Base-by-base conservation (phyloP, 257 asterid species). In the Craterostigma plantagineum region DNA sequence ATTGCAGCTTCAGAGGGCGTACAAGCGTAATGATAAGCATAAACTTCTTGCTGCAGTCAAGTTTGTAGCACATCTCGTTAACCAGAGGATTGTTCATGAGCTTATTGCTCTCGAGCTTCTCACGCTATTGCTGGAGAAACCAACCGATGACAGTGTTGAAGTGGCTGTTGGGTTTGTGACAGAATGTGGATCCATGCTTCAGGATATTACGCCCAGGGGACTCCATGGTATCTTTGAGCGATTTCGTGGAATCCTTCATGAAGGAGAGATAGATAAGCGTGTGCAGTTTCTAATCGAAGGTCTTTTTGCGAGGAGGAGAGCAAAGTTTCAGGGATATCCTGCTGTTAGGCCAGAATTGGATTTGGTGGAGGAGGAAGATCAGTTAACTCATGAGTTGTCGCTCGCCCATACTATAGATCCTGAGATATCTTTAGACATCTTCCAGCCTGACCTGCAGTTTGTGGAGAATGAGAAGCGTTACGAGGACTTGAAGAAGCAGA, bases 341-440 rank as follows among this genome's bases (percentile, higher is more conserved):
- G 98, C 93, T 33, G 79, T 82, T 50, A 80, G 92, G 11, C 81
- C 95, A 14, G 95, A 82, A 35, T 53, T 87, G 57, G 98, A 87
- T 65, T 72, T 87, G 14, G 98, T 82, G 51, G 98, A 87, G 57
- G 77, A 67, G 63, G 95, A 82, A 61, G 98, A 87, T 65, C 98
- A 87, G 40, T 45, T 87, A 50, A 87, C 95, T 11, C 98, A 87
- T 46, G 92, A 82, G 63, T 61, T 79, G 38, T 82, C 93, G 27
- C 93, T 87, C 48, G 51, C 60, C 27, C 95, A 79, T 43, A 68
- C 76, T 45, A 68, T 73, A 39, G 82, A 90, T 64, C 67, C 81
- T n/a, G 95, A 90, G 57, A 56, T 56, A 46, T 42, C 85, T 43
- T 54, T 82, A 63, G 93, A 90, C 59, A 67, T 90, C 55, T 90